Base-by-base conservation (phyloP, 2,329 filamentous ascomycete genomes). In the Penicillium sp. region DNA sequence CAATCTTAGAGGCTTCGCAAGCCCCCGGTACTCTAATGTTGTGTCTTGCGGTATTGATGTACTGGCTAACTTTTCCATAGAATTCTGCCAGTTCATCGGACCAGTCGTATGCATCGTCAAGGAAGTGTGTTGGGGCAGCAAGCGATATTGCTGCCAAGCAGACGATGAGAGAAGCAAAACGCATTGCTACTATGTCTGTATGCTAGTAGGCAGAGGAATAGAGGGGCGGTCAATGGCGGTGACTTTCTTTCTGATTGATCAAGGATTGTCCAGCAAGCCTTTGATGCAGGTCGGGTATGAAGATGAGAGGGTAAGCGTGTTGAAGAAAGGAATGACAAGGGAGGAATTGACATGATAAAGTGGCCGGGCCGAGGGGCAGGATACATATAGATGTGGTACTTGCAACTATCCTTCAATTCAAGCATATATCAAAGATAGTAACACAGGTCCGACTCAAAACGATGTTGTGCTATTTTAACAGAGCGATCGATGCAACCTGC, bases 1-100 rank as follows among this genome's bases (percentile, higher is more conserved):
- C 41, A 28, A 64, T 63, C 15, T 58, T 62, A 53, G 65, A 66
- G 19, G 62, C 51, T 51, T 74, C 65, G 56, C 67, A 71, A 19
- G 58, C 52, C 24, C 59, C 26, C 10, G 56, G 51, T 42, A 55
- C 46, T 45, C 53, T 53, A 21, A 54, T 52, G 7, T 53, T 44
- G 29, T 57, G 51, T 24, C 57, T 58, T 24, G 60, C 51, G 13
- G 60, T 50, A 42, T 65, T 55, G 48, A 74, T 73, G 38, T 70
- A 61, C 46, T 65, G 54, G 56, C 69, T 69, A 17, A 74, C 66
- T 52, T 61, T 64, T 24, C 65, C 60, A 34, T 71, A 69, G 54
- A 68, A 73, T 35, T 67, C 65, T 19, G 66, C 65, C 37, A 72
- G 59, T 12, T 68, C 65, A 12, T 69, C 59, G n/a, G 70, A 68